Evolutionary conservation across 164 flowering plant species (phyloP).

Genomic region (Taxillus chinensis): DNA sequence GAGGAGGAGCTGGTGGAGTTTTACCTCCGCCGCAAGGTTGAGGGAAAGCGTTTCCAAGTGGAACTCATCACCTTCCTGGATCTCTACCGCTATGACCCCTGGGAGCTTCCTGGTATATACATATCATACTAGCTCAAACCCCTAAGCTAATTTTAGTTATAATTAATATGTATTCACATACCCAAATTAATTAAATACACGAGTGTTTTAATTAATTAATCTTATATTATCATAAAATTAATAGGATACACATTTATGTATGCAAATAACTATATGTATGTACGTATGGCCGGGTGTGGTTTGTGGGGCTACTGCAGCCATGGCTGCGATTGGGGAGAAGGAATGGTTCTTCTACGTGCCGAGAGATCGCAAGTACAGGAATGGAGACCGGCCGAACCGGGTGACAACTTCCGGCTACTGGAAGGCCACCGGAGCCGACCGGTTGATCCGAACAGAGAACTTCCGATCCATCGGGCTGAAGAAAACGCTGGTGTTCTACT

Average conservation of each 20-base stretch:
- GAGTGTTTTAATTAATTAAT: too few species aligned
- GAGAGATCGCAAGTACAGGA: slow-evolving; percentile 82
- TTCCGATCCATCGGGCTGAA: slow-evolving; percentile 70
- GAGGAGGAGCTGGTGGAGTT: slow-evolving; percentile 96
- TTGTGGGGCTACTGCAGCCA: slow-evolving; percentile 30
- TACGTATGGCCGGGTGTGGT: neutral
- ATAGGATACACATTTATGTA: neutral
- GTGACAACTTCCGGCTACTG: slow-evolving; percentile 96
- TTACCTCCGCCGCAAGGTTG: slow-evolving; percentile 96
- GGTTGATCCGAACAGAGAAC: slow-evolving; percentile 66
- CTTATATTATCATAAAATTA: too few species aligned
- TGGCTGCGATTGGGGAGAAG: slow-evolving; percentile 97
- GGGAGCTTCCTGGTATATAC: slow-evolving; percentile 96
- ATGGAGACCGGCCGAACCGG: slow-evolving; percentile 91
- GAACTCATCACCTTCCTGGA: slow-evolving; percentile 92
- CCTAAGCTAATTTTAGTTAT: too few species aligned
- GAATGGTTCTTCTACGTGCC: slow-evolving; percentile 99
- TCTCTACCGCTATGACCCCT: slow-evolving; percentile 95
- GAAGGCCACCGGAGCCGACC: slow-evolving; percentile 98
- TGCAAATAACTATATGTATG: too few species aligned
- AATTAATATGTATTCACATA: too few species aligned
- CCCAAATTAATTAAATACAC: too few species aligned
- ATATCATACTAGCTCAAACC: too few species aligned
- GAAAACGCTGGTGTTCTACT: slow-evolving; percentile 96
- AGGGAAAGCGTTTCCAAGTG: slow-evolving; percentile 86